A percentile compares a stretch with the other conserved stretches of the same genome.
phyloP scores from a whole-genome alignment of 2,329 filamentous ascomycete species.

The Lecanoromycetidae sp. region DNA sequence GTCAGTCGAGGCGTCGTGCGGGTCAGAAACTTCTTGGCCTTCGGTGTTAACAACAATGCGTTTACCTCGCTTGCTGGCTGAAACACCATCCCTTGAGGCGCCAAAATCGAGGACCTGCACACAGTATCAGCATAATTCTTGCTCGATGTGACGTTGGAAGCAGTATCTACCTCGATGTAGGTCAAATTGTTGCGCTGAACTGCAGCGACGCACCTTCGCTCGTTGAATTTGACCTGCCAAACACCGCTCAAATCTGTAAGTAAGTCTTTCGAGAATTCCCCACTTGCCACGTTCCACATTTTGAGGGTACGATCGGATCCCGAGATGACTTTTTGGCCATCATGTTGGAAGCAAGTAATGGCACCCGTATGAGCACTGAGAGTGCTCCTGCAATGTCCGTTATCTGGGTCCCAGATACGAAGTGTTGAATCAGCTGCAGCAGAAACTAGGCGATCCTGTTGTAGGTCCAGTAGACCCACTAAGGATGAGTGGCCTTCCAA shows the following conservation, averaged over 20 bases:
- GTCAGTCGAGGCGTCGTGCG: constrained; percentile 14
- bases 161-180: constrained; percentile 72
- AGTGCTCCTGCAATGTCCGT: constrained; percentile 76
- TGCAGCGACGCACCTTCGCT: constrained; percentile 85
- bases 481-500: constrained; percentile 87
- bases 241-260: constrained; percentile 91
- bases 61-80: constrained; percentile 15
- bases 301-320: constrained; percentile 92
- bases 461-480: constrained; percentile 81
- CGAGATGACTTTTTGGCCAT: constrained; percentile 90
- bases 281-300: constrained; percentile 94
- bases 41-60: constrained; percentile 29
- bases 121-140: constrained; percentile 15
- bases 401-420: constrained; percentile 93
- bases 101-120: constrained; percentile 89
- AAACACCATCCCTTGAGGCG: constrained; percentile 70
- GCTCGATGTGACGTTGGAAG: not conserved
- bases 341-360: constrained; percentile 97
- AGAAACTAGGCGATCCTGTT: constrained; percentile 80
- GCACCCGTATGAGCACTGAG: constrained; percentile 90
- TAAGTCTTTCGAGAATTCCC: constrained; percentile 84
- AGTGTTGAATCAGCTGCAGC: constrained; percentile 92
- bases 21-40: constrained; percentile 20
- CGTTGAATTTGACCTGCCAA: constrained; percentile 98
- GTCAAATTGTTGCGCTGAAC: constrained; percentile 87